These are phyloP conservation scores for Pseudogymnoascus sp. DNA, from an alignment of 2,329 filamentous ascomycete species.

Conservation along the genomic window DNA sequence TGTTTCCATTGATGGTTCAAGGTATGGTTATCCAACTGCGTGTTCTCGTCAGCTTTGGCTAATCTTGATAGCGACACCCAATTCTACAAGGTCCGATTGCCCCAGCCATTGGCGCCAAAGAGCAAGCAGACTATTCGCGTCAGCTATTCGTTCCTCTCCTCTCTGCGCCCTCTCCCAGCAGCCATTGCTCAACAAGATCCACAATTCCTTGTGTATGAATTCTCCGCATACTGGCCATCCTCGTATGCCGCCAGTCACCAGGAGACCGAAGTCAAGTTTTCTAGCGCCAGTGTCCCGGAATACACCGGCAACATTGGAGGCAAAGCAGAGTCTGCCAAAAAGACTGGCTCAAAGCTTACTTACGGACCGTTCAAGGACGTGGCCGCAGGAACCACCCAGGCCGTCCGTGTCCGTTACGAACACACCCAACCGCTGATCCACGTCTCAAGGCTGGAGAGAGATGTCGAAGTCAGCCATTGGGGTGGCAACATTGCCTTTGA, in stretches of 20 bases:
- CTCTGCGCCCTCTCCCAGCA: constrained; percentile 72
- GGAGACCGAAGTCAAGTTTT: constrained; percentile 93
- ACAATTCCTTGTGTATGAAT: constrained; percentile 78
- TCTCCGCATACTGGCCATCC: constrained; percentile 76
- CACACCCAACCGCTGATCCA: constrained; percentile 88
- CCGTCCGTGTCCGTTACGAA: constrained; percentile 78
- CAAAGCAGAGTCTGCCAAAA: constrained; percentile 53
- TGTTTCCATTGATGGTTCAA: constrained; percentile 55
- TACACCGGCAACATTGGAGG: constrained; percentile 68
- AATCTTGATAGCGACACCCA: constrained; percentile 51
- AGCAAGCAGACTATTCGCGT: constrained; percentile 80
- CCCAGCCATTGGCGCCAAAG: constrained; percentile 64
- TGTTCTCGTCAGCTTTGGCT: constrained; percentile 20
- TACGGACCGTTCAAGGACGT: constrained; percentile 85
- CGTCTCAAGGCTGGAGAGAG: constrained; percentile 70
- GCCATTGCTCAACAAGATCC: constrained; percentile 74
- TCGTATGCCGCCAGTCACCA: constrained; percentile 83
- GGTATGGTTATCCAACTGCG: constrained; percentile 31
- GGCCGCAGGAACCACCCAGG: constrained; percentile 64
- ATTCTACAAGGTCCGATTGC: constrained; percentile 78
- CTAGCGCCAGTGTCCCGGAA: constrained; percentile 68
- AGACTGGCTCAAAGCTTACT: constrained; percentile 74
- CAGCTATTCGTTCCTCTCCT: constrained; percentile 69
- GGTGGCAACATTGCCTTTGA: constrained; percentile 93
- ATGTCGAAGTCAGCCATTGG: constrained; percentile 96